Evolutionary conservation across 1,284 basidiomycete species (phyloP), one percentile per base, ranked within the genome.

Genomic region (Dichomitus squalens): DNA sequence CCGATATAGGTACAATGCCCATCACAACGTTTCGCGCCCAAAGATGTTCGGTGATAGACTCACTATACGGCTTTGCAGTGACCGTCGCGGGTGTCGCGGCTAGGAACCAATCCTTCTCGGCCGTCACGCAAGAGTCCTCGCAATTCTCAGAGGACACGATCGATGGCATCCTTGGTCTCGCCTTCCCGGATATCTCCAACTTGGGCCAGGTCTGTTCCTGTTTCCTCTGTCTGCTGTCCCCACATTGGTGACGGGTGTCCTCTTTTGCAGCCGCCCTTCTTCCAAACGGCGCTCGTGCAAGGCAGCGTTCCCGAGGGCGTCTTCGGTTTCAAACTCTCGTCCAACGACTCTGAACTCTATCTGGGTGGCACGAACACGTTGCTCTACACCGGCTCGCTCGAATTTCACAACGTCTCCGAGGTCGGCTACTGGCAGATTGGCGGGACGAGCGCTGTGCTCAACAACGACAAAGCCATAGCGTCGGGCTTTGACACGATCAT

Each of bases 271-370:
- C 33, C 33, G 48, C 59, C 60, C 12, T 74, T 80, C 55, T 80
- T 84, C 68, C 71, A 80, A 40, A 79, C 75, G 40, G 70, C 79
- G 48, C 59, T 78, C 21, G 63, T 61, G 1, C 69, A 81, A 54
- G 69, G 68, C 16, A 60, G 64, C 20, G 72, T 78, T 12, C 59
- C 68, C 3, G 56, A 68, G n/a, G 64, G 73, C 27, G 75, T 79
- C 46, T 83, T 83, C 67, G 73, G 69, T 12, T 80, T 84, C 70
- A 78, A 79, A 59, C 76, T 84, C 61, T 71, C 75, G 8, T 63
- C 64, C 23, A 67, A 68, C 21, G 79, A 77, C 54, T 79, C 79
- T 3, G 75, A 79, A 64, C 75, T 85, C 25, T 79, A 70, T 69
- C 75, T 86, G 49, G 83, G 84, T 39, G 80, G 81, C 3, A 68